phyloP scores from a whole-genome alignment of 441 rosid species.

The Viola pubescens region DNA sequence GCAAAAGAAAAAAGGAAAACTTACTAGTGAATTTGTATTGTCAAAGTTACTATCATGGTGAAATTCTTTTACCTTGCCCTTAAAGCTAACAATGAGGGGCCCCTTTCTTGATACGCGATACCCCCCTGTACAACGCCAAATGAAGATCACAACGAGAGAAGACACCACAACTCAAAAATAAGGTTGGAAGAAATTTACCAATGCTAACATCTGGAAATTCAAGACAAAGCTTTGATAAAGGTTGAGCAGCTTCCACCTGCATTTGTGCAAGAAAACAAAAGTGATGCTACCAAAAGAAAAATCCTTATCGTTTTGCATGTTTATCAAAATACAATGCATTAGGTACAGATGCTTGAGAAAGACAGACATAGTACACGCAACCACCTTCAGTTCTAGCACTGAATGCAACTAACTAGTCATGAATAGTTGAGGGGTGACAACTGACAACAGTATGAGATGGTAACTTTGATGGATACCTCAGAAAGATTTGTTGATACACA shows the following conservation, averaged over 20 bases:
- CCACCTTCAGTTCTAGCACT: too few relatives aligned
- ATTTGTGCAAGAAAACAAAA: conserved; percentile 8
- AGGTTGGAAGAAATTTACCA: conserved; percentile 36
- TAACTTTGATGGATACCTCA: conserved; percentile 41
- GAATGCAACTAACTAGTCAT: too few relatives aligned
- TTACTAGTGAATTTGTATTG: neutral
- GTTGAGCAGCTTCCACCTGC: conserved; percentile 81
- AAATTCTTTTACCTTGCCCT: conserved; percentile 64
- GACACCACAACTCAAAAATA: neutral
- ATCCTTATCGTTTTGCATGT: neutral
- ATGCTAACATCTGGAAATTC: conserved; percentile 80
- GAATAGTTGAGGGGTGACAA: too few relatives aligned
- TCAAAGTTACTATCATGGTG: neutral
- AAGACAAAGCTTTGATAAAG: conserved; percentile 70
- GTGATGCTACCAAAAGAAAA: conserved; percentile 2
- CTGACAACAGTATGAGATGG: conserved; percentile 1
- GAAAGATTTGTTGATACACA: conserved; percentile 43
- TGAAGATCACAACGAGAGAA: conserved; percentile 16
- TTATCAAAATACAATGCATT: neutral
- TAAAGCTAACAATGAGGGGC: conserved; percentile 48
- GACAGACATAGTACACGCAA: neutral
- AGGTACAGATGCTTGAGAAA: neutral
- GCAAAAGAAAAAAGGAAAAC: neutral
- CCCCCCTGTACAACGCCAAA: conserved; percentile 39
- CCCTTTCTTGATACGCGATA: conserved; percentile 73